These are phyloP conservation scores for Nigrograna mackinnonii DNA, from an alignment of 2,329 filamentous ascomycete species.

Conservation along the genomic window DNA sequence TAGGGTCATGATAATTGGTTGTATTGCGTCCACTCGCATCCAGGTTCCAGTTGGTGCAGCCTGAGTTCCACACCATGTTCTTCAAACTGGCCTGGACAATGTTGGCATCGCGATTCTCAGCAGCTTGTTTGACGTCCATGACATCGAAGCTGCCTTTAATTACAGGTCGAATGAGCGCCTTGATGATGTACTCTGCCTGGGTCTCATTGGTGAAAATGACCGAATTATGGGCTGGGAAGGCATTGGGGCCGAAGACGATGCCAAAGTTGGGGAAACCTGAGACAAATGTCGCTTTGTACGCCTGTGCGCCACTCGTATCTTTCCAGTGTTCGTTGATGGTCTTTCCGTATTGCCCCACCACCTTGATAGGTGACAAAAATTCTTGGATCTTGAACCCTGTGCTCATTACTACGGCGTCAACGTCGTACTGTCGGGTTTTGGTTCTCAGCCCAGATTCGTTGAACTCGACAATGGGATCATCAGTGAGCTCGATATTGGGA, in stretches of 20 bases:
- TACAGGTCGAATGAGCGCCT: slow-evolving; percentile 33
- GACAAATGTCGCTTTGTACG: slow-evolving; percentile 19
- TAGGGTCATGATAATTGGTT: no score
- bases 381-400: slow-evolving; percentile 41
- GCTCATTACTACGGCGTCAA: slow-evolving; percentile 38
- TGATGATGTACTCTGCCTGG: slow-evolving; percentile 31
- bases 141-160: slow-evolving; percentile 35
- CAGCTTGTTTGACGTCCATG: slow-evolving; percentile 40
- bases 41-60: slow-evolving; percentile 50
- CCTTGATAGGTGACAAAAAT: slow-evolving; percentile 38
- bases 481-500: slow-evolving; percentile 19
- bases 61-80: slow-evolving; percentile 40
- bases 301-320: slow-evolving; percentile 17
- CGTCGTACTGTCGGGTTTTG: slow-evolving; percentile 13
- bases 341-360: slow-evolving; percentile 26
- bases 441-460: slow-evolving; percentile 21
- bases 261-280: slow-evolving; percentile 28
- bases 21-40: slow-evolving; percentile 41
- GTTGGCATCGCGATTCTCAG: slow-evolving; percentile 35
- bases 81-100: slow-evolving; percentile 34
- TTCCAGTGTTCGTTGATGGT: slow-evolving; percentile 21
- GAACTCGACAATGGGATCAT: slow-evolving; percentile 21
- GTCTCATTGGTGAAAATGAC: slow-evolving; percentile 34
- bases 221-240: slow-evolving; percentile 37
- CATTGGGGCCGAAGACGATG: slow-evolving; percentile 27